Conservation (phyloP, 257 asterid species). For the Nicotiana tabacum region DNA sequence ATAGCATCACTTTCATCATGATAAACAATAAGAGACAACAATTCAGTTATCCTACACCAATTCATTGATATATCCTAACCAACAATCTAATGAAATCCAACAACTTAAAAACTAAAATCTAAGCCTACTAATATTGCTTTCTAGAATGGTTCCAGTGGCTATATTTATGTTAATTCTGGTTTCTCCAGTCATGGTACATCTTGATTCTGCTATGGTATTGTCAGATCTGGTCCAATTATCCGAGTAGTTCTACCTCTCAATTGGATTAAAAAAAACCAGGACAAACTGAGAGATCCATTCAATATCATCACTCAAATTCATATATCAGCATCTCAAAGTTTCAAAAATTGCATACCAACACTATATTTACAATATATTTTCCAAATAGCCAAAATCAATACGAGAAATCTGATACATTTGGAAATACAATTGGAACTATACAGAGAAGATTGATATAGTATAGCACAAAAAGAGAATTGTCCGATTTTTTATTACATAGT, state of each 20-base stretch:
- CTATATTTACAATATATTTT: too few species aligned
- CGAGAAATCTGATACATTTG: too few species aligned
- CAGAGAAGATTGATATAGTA: neutral
- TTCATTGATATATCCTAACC: neutral
- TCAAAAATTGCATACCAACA: neutral
- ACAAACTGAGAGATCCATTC: neutral
- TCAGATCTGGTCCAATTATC: neutral
- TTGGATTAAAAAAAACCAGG: neutral
- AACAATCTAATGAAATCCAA: neutral
- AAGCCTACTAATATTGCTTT: neutral
- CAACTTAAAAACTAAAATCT: neutral
- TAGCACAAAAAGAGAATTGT: neutral
- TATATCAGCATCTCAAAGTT: neutral
- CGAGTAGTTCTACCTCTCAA: neutral
- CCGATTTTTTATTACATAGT: neutral
- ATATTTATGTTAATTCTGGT: neutral
- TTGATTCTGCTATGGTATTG: neutral
- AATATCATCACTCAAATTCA: slow-evolving; percentile 9
- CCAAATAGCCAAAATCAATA: too few species aligned
- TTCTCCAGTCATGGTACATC: neutral
- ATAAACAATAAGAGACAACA: neutral
- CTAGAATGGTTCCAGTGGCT: neutral
- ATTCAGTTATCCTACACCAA: neutral
- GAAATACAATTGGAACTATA: neutral
- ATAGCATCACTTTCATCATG: neutral